phyloP scores from a whole-genome alignment of 305 asterid genomes.

The Solanum hybrid region DNA sequence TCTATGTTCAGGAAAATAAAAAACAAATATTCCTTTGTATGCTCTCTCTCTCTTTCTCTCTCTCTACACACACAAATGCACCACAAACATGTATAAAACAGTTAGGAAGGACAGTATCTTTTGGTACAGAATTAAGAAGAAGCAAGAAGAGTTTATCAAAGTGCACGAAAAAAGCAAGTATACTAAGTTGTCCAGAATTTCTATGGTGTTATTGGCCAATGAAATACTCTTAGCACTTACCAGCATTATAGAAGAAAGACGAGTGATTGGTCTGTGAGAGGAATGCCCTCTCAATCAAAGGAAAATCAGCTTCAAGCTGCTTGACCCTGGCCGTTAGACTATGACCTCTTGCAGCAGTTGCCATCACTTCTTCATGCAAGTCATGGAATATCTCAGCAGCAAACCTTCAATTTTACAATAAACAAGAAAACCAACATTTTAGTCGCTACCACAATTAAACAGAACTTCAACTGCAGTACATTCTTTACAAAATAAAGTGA shows the following conservation, averaged over 20 bases:
- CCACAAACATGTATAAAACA: neutral
- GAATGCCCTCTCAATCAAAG: slow-evolving; percentile 68
- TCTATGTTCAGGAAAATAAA: neutral
- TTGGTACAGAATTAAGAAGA: neutral
- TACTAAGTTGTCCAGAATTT: neutral
- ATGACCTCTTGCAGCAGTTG: slow-evolving; percentile 93
- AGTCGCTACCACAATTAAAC: neutral
- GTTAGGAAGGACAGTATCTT: neutral
- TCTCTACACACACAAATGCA: neutral
- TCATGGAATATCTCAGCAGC: slow-evolving; percentile 92
- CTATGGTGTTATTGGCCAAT: neutral
- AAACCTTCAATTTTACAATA: slow-evolving; percentile 57
- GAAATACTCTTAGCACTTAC: slow-evolving; percentile 22
- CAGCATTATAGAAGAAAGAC: slow-evolving; percentile 56
- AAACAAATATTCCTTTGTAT: neutral
- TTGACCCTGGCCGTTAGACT: slow-evolving; percentile 68
- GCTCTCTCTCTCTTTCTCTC: neutral
- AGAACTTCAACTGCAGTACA: neutral
- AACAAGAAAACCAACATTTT: neutral
- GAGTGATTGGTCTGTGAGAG: slow-evolving; percentile 84
- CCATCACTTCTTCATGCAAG: slow-evolving; percentile 83
- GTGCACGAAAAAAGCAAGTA: neutral
- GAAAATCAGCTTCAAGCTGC: slow-evolving; percentile 81
- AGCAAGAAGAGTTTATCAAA: neutral
- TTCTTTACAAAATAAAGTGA: neutral